Conservation (phyloP, 805 yeast genomes). For the Zygotorulaspora florentina region DNA sequence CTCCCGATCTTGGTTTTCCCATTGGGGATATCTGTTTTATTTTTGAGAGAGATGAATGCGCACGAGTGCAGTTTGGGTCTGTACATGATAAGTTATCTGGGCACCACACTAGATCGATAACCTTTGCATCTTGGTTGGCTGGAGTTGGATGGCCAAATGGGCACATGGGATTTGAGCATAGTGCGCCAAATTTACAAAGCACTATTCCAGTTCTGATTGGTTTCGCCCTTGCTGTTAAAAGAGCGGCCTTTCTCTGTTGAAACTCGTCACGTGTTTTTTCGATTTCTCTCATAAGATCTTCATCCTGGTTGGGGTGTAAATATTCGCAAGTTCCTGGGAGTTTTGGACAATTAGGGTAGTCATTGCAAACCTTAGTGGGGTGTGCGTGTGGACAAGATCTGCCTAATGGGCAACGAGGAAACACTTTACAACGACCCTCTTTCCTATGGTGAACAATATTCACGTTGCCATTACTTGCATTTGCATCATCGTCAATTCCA, state of each 20-base stretch:
- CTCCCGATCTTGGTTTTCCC: conserved; percentile 23
- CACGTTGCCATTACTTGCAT: conserved; percentile 24
- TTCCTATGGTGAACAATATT: conserved; percentile 45
- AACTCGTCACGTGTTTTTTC: conserved; percentile 57
- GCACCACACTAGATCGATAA: conserved; percentile 72
- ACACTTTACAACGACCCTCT: conserved; percentile 62
- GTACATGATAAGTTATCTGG: conserved; percentile 60
- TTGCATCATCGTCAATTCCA: conserved; percentile 25
- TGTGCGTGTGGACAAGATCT: conserved; percentile 72
- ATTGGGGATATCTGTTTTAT: conserved; percentile 37
- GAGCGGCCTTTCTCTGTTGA: conserved; percentile 40
- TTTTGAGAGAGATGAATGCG: conserved; percentile 76
- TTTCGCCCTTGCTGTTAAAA: conserved; percentile 35
- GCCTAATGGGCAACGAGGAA: conserved; percentile 63
- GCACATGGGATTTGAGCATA: conserved; percentile 74
- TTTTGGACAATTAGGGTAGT: conserved; percentile 73
- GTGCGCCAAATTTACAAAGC: conserved; percentile 70
- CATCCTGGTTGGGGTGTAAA: conserved; percentile 84
- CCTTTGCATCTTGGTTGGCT: conserved; percentile 68
- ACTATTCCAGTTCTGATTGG: conserved; percentile 47
- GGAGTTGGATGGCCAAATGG: conserved; percentile 93
- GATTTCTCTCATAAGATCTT: conserved; percentile 60
- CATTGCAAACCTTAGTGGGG: conserved; percentile 71
- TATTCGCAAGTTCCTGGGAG: conserved; percentile 78
- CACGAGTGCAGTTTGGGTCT: conserved; percentile 59